phyloP scores from a whole-genome alignment of 2,329 filamentous ascomycete species.

The Curvularia verruculosa region DNA sequence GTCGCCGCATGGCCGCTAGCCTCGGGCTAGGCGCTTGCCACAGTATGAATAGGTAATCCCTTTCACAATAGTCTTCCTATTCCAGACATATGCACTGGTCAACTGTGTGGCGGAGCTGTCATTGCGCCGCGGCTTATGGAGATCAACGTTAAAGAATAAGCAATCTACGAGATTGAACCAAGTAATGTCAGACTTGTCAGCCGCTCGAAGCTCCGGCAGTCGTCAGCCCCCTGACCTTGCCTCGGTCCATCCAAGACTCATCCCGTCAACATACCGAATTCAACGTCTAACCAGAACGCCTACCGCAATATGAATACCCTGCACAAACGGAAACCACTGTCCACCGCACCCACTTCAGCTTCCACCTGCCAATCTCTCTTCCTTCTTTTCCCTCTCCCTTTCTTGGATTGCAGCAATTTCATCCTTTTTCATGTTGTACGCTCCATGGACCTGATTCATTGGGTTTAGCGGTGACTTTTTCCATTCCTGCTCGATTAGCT shows the following conservation, averaged over 20 bases:
- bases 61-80: neutral
- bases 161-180: conserved; percentile 1
- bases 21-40: conserved; percentile 4
- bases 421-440: conserved; percentile 78
- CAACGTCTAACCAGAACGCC: conserved; percentile 26
- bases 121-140: conserved; percentile 4
- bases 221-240: neutral
- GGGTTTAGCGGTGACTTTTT: conserved; percentile 94
- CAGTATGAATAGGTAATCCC: neutral
- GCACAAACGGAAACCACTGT: conserved; percentile 8
- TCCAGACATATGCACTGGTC: neutral
- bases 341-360: conserved; percentile 6
- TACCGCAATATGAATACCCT: conserved; percentile 6
- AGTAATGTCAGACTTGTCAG: neutral
- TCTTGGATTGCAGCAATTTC: conserved; percentile 72
- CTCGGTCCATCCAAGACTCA: conserved; percentile 7
- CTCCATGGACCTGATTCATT: conserved; percentile 81
- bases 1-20: conserved; percentile 3
- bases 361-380: conserved; percentile 64
- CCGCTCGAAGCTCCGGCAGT: neutral
- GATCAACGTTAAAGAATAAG: conserved; percentile 10
- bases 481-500: conserved; percentile 88
- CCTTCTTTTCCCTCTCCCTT: conserved; percentile 74
- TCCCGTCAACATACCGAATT: conserved; percentile 4
- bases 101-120: neutral